Base-by-base conservation (phyloP, 805 yeast genomes). In the Wickerhamia fluorescens region DNA sequence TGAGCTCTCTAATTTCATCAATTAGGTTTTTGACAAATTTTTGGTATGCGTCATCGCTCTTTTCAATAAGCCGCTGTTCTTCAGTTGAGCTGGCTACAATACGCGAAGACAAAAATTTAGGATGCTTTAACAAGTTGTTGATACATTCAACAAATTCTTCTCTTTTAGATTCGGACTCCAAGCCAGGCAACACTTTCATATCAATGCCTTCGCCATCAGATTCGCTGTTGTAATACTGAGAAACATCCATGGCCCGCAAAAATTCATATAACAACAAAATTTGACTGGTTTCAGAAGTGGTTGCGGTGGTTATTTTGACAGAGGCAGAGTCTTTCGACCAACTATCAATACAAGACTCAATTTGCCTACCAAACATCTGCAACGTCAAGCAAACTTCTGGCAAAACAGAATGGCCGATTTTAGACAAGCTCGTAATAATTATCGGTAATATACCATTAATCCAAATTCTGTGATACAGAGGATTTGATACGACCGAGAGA, bases 91-190 rank as follows among this genome's bases (percentile, higher is more conserved):
- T 68, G 3, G 88, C 73, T 2, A 70, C 63, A 3, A 83, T 66
- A 40, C 92, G 61, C 5, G 88, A 71, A 4, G 82, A 68, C 36
- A 88, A 58, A 41, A 77, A 87, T 51, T 85, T 86, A 9, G 95
- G 95, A 54, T 88, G 96, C 16, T 88, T 78, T 37, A 85, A 64
- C 23, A 88, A 64, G 40, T 85, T 83, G 31, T 73, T 79, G 33
- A 87, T 56, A 7, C 79, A 73, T 24, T 67, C 73, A 4, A 66
- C 58, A 36, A 88, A 68, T 15, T 69, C 73, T n/a, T 66, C 69
- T 35, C 79, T 65, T 34, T 77, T 80, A 16, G 68, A 62, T 20
- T 60, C 65, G 1, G 71, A 63, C 33, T 80, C 86, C 27, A 82
- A 53, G 0, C 86, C 88, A 2, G 80, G 78, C 24, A 48, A 74